Conservation (phyloP, 176 grass and related monocot species). For the Typha latifolia region DNA sequence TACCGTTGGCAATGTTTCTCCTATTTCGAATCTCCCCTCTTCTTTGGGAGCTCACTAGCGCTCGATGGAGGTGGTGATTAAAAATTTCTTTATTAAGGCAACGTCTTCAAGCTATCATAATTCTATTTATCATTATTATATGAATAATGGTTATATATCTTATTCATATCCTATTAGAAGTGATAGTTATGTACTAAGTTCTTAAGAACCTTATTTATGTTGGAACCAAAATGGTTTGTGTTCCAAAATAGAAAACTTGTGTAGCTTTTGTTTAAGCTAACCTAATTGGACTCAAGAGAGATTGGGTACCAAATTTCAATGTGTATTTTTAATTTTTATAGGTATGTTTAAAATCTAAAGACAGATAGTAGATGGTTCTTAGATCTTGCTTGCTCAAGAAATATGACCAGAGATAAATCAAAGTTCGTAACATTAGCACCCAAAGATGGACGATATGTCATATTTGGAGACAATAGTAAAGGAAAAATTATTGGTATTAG, state of each 20-base stretch:
- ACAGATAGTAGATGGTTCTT: background rate
- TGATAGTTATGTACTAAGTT: background rate
- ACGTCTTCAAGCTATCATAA: background rate
- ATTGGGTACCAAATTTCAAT: background rate
- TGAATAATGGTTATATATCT: background rate
- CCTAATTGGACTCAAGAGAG: background rate
- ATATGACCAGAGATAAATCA: background rate
- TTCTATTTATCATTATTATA: background rate
- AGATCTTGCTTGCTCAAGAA: background rate
- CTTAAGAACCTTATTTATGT: no score
- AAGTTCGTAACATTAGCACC: background rate
- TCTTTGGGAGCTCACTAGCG: no score
- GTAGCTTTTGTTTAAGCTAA: background rate
- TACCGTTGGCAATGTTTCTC: no score
- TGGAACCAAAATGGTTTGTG: no score
- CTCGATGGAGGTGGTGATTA: no score
- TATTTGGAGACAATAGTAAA: background rate
- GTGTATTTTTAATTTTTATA: background rate
- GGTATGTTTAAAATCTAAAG: background rate
- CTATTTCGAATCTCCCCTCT: no score
- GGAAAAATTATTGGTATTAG: background rate
- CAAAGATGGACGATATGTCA: background rate
- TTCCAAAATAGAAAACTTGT: background rate
- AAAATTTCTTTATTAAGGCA: background rate
- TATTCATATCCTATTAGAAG: background rate